Evolutionary conservation across 257 asterid genomes (phyloP), one percentile per base, ranked within the genome.

Genomic region (Cordia subcordata): DNA sequence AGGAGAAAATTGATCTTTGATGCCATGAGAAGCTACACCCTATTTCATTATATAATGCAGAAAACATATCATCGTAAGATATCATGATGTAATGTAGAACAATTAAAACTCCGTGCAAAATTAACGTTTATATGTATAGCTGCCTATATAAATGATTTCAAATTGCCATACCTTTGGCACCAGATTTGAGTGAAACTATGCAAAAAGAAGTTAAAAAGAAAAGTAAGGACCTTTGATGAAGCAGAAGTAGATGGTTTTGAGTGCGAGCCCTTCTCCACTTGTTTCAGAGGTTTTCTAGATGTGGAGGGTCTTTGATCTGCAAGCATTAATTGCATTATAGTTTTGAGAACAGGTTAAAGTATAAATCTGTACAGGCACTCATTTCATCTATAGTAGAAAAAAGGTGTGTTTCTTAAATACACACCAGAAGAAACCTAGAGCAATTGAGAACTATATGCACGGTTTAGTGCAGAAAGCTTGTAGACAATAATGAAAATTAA

Each of bases 181-280:
- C 39, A 49, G 54, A 0, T 11, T 50, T 58, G 32, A 4, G 12
- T 5, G 1, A 12, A 33, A 56, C 1, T 47, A 13, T 49, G 0
- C 20, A 64, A 57, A 42, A 45, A 13, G 49, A 40, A 58, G 49
- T 45, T 58, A 27, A 10, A 55, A 39, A 54, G 10, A 45, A 20
- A 59, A 63, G 35, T 46, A 39, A 74, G 65, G 69, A 92, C 96
- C 96, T 84, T 78, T 61, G 90, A 73, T 18, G 90, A 70, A 55
- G 73, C 66, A 65, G 75, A 60, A 49, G 68, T 40, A 71, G 77
- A 68, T 63, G 67, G 65, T 73, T 73, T 71, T 49, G 81, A 20
- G 51, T 63, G 77, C n/a, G 66, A 63, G 49, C 71, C 62, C 70
- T 71, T 79, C 50, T 75, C 82, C 44, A 67, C 82, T 58, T 53